Conservation (phyloP, 2,329 filamentous ascomycete species). For the Clonostachys rhizophaga region DNA sequence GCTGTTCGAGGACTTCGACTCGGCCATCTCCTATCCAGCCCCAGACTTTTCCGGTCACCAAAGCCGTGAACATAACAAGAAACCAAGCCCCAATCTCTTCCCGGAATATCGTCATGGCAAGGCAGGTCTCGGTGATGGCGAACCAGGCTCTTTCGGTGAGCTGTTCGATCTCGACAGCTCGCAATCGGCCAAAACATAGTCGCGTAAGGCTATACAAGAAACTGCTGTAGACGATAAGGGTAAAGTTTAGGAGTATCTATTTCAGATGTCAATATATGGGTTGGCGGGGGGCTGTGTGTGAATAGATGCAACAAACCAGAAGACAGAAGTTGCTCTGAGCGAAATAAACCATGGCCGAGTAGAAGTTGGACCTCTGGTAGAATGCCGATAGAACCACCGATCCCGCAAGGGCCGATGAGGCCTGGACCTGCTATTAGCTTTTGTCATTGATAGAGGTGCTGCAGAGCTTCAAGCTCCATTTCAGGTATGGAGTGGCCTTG, state of each 20-base stretch:
- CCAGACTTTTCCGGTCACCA: conserved; percentile 95
- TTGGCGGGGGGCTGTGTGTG: not conserved
- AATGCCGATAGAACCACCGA: conserved; percentile 86
- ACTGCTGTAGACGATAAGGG: conserved; percentile 73
- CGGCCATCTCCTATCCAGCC: conserved; percentile 96
- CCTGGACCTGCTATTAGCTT: conserved; percentile 34
- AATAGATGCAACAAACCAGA: conserved; percentile 56
- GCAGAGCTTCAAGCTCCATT: conserved; percentile 10
- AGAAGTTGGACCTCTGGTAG: conserved; percentile 95
- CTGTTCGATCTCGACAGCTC: conserved; percentile 93
- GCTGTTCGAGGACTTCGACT: conserved; percentile 91
- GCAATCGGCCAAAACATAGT: conserved; percentile 83
- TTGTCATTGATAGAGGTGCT: not conserved
- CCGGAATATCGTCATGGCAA: conserved; percentile 97
- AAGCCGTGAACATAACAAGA: conserved; percentile 88
- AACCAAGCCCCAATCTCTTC: conserved; percentile 95
- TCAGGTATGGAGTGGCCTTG: not conserved
- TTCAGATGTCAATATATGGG: conserved; percentile 1
- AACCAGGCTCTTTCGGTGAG: conserved; percentile 98
- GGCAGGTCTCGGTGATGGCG: conserved; percentile 90
- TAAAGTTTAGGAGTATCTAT: conserved; percentile 86
- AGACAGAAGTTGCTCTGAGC: conserved; percentile 94
- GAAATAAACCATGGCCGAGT: conserved; percentile 94
- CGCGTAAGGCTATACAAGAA: conserved; percentile 86
- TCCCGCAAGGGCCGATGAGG: conserved; percentile 78